Percentiles rank a stretch among this genome's conserved stretches.
Conservation (phyloP, 2,329 filamentous ascomycete species). For the Rasamsonia emersonii region DNA sequence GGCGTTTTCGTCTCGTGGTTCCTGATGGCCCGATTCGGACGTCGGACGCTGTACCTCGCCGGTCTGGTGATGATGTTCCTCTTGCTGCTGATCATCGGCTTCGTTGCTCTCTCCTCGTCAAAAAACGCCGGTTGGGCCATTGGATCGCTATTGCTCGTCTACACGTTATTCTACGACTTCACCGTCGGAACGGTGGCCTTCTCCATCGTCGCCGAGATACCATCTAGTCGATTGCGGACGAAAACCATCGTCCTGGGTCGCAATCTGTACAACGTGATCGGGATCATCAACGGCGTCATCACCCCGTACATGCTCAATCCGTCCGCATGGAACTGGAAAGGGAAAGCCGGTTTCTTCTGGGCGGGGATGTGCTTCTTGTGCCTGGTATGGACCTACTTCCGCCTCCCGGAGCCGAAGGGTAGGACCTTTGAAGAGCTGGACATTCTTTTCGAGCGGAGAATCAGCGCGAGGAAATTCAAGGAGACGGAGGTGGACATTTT, state of each 20-base stretch:
- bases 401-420: constrained; percentile 69
- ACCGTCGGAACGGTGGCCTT: constrained; percentile 86
- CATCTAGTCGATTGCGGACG: constrained; percentile 72
- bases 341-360: constrained; percentile 84
- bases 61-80: constrained; percentile 64
- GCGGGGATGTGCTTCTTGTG: constrained; percentile 70
- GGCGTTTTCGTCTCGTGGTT: constrained; percentile 76
- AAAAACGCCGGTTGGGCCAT: constrained; percentile 55
- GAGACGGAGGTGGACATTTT: constrained; percentile 49
- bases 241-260: constrained; percentile 85
- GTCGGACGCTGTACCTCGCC: constrained; percentile 65
- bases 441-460: constrained; percentile 65
- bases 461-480: constrained; percentile 66
- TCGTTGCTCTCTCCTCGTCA: constrained; percentile 64
- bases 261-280: constrained; percentile 71
- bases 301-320: constrained; percentile 93
- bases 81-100: constrained; percentile 77
- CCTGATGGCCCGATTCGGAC: constrained; percentile 66
- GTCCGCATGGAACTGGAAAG: constrained; percentile 75
- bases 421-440: constrained; percentile 81
- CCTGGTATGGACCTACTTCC: constrained; percentile 72
- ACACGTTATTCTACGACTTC: constrained; percentile 75
- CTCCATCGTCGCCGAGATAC: constrained; percentile 76
- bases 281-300: constrained; percentile 69
- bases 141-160: constrained; percentile 71